A percentile compares a stretch with the other conserved stretches of the same genome.
Conservation (phyloP, 768 basidiomycete species). For the Dacryopinax primogenitus region DNA sequence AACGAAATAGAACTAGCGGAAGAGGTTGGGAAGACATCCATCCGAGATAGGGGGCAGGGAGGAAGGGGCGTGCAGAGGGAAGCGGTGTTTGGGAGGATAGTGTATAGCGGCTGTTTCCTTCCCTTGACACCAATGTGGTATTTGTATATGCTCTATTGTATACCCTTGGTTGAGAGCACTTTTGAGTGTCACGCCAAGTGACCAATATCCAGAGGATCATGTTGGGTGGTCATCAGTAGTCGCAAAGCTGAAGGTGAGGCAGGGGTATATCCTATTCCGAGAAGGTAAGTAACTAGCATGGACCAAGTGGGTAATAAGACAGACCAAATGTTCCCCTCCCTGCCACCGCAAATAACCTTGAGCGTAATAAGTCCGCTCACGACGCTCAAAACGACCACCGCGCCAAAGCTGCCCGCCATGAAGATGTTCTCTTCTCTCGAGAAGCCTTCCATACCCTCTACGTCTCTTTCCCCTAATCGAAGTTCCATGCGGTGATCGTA, state of each 20-base stretch:
- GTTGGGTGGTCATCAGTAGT: background rate
- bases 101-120: background rate
- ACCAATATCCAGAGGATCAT: background rate
- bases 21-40: too few relatives aligned
- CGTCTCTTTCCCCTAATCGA: background rate
- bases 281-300: background rate
- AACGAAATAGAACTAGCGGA: background rate
- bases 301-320: background rate
- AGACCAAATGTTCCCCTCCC: background rate
- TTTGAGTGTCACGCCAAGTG: background rate
- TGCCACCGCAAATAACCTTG: background rate
- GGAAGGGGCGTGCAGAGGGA: background rate
- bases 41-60: too few relatives aligned
- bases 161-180: slow-evolving; percentile 2
- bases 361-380: background rate
- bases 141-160: slow-evolving; percentile 4
- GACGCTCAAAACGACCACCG: background rate
- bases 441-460: background rate
- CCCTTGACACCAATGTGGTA: background rate
- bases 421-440: background rate
- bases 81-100: background rate
- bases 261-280: background rate
- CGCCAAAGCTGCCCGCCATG: background rate
- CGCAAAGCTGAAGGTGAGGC: background rate
- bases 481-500: too few relatives aligned